A percentile compares a stretch with the other conserved stretches of the same genome.
Evolutionary conservation across 2,329 filamentous ascomycete species (phyloP).

Genomic region (Scedosporium minutisporum): DNA sequence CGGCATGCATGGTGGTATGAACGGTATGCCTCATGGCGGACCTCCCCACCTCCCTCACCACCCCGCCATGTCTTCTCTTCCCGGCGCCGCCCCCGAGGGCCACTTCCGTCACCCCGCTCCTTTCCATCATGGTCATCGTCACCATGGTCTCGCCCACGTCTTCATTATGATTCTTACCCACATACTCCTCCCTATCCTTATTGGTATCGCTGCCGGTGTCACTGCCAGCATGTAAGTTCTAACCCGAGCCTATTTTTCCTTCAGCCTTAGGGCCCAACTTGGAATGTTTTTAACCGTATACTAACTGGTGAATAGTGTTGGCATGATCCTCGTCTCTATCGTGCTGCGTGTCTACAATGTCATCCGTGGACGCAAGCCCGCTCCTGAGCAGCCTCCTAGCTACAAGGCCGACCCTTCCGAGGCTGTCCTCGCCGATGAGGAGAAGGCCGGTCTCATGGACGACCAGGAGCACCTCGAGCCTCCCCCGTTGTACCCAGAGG

Average conservation of each 20-base stretch:
- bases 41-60: slow-evolving; percentile 18
- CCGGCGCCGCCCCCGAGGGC: slow-evolving; percentile 4
- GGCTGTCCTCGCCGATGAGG: slow-evolving; percentile 26
- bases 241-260: neutral
- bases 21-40: slow-evolving; percentile 11
- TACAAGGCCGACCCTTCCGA: slow-evolving; percentile 28
- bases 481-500: slow-evolving; percentile 19
- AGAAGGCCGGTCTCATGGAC: slow-evolving; percentile 42
- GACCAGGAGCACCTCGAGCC: slow-evolving; percentile 20
- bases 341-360: slow-evolving; percentile 33
- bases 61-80: slow-evolving; percentile 19
- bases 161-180: slow-evolving; percentile 49
- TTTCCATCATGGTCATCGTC: slow-evolving; percentile 4
- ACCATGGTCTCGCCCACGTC: slow-evolving; percentile 17
- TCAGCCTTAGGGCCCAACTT: no score
- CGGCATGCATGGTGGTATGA: slow-evolving; percentile 9
- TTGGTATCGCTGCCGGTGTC: slow-evolving; percentile 61
- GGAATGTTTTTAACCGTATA: slow-evolving; percentile 16
- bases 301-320: slow-evolving; percentile 47
- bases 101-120: neutral
- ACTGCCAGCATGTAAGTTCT: slow-evolving; percentile 50
- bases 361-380: slow-evolving; percentile 18
- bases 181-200: slow-evolving; percentile 56
- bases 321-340: slow-evolving; percentile 49
- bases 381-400: slow-evolving; percentile 19